Conservation (phyloP, 352 stramenopile genomes). For the Phytophthora ramorum region DNA sequence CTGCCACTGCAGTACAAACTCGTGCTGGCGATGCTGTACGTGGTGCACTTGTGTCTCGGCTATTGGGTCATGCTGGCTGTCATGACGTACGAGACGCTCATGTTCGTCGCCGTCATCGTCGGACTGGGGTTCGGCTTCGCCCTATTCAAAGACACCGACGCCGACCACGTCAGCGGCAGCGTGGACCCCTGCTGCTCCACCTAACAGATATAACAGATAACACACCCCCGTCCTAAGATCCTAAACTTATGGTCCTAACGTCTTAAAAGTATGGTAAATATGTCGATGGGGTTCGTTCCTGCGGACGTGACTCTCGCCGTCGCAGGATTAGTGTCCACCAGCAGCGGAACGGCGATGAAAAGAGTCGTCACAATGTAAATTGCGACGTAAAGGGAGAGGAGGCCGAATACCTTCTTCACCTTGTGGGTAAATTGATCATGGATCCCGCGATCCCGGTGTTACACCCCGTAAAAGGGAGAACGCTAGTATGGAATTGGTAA, state of each 20-base stretch:
- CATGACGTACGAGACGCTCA: slow-evolving; percentile 76
- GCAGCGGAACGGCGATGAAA: slow-evolving; percentile 15
- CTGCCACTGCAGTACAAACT: slow-evolving; percentile 51
- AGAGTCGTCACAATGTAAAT: slow-evolving; percentile 4
- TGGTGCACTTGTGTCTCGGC: slow-evolving; percentile 63
- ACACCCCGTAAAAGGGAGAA: slow-evolving; percentile 31
- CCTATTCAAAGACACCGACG: slow-evolving; percentile 79
- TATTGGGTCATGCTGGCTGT: slow-evolving; percentile 82
- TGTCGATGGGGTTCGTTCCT: slow-evolving; percentile 57
- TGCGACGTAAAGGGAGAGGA: slow-evolving; percentile 26
- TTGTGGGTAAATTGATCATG: slow-evolving; percentile 76
- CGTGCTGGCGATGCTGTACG: slow-evolving; percentile 60
- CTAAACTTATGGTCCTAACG: not conserved
- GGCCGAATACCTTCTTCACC: slow-evolving; percentile 76
- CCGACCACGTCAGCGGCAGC: slow-evolving; percentile 60
- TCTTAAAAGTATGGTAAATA: not conserved
- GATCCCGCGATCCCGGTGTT: slow-evolving; percentile 83
- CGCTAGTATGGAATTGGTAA: slow-evolving; percentile 53
- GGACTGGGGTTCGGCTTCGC: slow-evolving; percentile 67
- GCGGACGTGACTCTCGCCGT: slow-evolving; percentile 24
- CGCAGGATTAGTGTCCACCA: slow-evolving; percentile 71
- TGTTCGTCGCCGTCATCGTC: slow-evolving; percentile 69
- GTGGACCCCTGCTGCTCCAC: slow-evolving; percentile 79
- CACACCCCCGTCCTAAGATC: not conserved
- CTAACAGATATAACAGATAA: slow-evolving; percentile 32